Base-by-base conservation (phyloP, 371 early-diverging fungal species). In the Sporodiniella umbellata region DNA sequence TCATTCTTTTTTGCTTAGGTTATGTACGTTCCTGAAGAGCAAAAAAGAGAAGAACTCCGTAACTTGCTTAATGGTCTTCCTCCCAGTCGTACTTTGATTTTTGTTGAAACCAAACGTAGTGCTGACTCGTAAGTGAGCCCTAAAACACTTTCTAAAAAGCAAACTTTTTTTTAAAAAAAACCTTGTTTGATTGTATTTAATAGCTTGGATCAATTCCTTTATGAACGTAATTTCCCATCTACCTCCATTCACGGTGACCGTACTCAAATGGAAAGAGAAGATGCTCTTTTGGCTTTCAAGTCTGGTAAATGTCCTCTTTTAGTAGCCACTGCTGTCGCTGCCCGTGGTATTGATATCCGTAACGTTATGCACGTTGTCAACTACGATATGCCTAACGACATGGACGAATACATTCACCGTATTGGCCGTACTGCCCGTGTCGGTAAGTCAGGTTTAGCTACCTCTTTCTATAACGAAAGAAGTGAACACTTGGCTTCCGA, bases 271-370 rank as follows among this genome's bases (percentile, higher is more conserved):
- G 92, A 92, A 58, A 85, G 98, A 23, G 95, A 94, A 64, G 73
- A 71, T 40, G 88, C 90, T 0, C 64, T 94, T 8, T 45, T 64
- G 10, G 81, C 83, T 8, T 98, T 96, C 81, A 85, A 81, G 56
- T 59, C 63, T 10, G 90, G 87, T 12, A 70, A 70, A 17, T 84
- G 87, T 38, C 90, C 92, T 6, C 85, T 95, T 38, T 62, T 98
- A 25, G 89, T 96, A 14, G 95, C 94, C 24, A 98, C 96, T 0
- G 94, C 94, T 17, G 92, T 98, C 11, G 96, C 92, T 23, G 88
- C 95, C 6, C 82, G 98, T 65, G 98, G 98, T 51, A 69, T 95
- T 42, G 95, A 96, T 62, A 83, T 96, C 15, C 79, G 81, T 40
- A 81, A 87, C 50, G 86, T 94, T 8, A 89, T 86, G 72, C 88